These are phyloP conservation scores for Eragrostis nindensis DNA, from an alignment of 176 grass and related monocot genomes.

Conservation along the genomic window DNA sequence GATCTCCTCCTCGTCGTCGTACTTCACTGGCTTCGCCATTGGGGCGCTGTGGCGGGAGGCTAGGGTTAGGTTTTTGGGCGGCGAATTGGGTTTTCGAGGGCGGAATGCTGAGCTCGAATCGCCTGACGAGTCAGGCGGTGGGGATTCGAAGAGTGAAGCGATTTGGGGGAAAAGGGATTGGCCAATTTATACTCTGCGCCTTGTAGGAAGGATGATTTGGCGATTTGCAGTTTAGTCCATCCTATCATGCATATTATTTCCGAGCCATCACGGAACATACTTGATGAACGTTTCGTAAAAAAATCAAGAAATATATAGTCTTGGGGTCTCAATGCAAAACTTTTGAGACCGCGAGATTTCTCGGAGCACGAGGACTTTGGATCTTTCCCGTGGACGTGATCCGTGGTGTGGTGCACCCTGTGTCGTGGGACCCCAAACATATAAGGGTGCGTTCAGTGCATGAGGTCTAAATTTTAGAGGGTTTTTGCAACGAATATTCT, in stretches of 20 bases:
- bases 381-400: neutral
- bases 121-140: slow-evolving; percentile 4
- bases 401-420: neutral
- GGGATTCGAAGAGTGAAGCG: slow-evolving; percentile 3
- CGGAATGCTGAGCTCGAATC: neutral
- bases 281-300: neutral
- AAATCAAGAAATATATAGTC: neutral
- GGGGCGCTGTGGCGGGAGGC: neutral
- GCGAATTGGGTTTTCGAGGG: slow-evolving; percentile 10
- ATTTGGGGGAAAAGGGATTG: slow-evolving; percentile 12
- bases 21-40: slow-evolving; percentile 69
- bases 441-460: too few relatives aligned
- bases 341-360: neutral
- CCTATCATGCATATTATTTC: neutral
- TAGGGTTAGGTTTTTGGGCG: slow-evolving; percentile 49
- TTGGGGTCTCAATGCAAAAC: neutral
- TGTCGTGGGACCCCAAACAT: accelerated
- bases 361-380: neutral
- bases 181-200: neutral
- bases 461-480: too few relatives aligned
- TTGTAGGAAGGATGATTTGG: neutral
- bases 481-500: too few relatives aligned
- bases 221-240: neutral
- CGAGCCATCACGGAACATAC: neutral
- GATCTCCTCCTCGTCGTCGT: slow-evolving; percentile 57